Percentiles rank a stretch among this genome's conserved stretches.
Conservation (phyloP, 208 protist species). For the Leishmania guyanensis region DNA sequence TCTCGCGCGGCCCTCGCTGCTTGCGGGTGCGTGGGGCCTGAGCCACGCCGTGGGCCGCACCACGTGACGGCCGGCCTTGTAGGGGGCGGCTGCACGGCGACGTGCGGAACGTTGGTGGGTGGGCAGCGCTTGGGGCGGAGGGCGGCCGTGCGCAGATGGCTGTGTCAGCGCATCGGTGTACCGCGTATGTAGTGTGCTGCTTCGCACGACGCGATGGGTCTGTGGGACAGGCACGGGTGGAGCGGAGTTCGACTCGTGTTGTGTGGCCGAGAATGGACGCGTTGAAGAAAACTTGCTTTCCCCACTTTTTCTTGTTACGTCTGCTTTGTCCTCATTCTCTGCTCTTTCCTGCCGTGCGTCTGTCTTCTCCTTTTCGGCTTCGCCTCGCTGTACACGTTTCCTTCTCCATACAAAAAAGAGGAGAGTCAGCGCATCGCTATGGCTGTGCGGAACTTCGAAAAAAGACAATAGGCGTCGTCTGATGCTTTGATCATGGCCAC, state of each 20-base stretch:
- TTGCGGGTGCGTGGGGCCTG: not conserved
- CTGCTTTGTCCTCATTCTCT: not conserved
- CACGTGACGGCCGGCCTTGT: no score
- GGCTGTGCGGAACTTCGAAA: not conserved
- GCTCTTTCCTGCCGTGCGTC: not conserved
- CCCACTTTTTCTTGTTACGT: not conserved
- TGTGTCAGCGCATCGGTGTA: not conserved
- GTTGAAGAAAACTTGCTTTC: not conserved
- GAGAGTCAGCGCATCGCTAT: not conserved
- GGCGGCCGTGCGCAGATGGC: not conserved
- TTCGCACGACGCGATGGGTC: not conserved
- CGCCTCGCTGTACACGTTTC: not conserved
- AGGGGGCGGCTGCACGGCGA: not conserved
- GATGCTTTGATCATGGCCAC: not conserved
- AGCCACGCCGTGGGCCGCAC: not conserved
- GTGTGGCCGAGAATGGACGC: not conserved
- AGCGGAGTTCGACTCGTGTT: not conserved
- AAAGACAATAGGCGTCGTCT: not conserved
- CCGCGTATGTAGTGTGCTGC: not conserved
- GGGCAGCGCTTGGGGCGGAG: not conserved
- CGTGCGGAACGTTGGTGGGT: not conserved
- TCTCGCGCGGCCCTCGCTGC: not conserved
- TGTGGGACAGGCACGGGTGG: not conserved
- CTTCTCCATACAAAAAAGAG: not conserved
- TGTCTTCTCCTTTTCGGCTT: constrained; percentile 13